Evolutionary conservation across 2,329 filamentous ascomycete genomes (phyloP).

Genomic region (Penicillium sp.): DNA sequence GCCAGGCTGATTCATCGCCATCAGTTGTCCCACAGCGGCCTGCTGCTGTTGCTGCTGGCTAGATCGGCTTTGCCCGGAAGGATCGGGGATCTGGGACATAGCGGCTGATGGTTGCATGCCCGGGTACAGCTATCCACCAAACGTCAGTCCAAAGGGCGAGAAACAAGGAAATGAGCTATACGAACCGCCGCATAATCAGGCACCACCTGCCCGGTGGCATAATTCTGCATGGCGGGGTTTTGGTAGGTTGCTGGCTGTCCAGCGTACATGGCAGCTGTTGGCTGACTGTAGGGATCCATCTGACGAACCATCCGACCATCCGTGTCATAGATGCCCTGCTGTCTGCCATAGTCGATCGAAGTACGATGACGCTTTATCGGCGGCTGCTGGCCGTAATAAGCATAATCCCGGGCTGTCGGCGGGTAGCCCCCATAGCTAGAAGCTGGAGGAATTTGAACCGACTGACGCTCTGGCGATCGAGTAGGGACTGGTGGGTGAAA

Average conservation of each 20-base stretch:
- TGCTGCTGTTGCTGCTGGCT: conserved; percentile 33
- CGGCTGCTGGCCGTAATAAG: conserved; percentile 32
- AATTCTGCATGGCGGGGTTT: conserved; percentile 35
- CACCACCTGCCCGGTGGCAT: conserved; percentile 37
- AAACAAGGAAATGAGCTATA: conserved; percentile 2
- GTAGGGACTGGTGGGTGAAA: conserved; percentile 37
- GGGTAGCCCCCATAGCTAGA: conserved; percentile 35
- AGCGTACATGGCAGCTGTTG: conserved; percentile 31
- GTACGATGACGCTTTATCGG: conserved; percentile 42
- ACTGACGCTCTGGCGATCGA: conserved; percentile 40
- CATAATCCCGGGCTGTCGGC: conserved; percentile 35
- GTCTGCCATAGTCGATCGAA: conserved; percentile 39
- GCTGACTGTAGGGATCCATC: conserved; percentile 39
- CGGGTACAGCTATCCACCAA: conserved; percentile 32
- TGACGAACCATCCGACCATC: conserved; percentile 39
- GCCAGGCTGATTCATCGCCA: conserved; percentile 39
- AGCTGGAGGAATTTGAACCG: conserved; percentile 36
- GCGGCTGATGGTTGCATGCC: conserved; percentile 30
- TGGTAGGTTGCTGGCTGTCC: conserved; percentile 36
- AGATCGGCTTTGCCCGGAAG: conserved; percentile 32
- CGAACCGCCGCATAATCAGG: conserved; percentile 40
- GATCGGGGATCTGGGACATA: conserved; percentile 38
- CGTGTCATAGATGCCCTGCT: conserved; percentile 37
- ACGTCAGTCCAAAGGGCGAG: background rate
- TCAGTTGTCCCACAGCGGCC: conserved; percentile 38